Evolutionary conservation across 331 rosid species (phyloP).

Genomic region (Erythrophleum ivorense): DNA sequence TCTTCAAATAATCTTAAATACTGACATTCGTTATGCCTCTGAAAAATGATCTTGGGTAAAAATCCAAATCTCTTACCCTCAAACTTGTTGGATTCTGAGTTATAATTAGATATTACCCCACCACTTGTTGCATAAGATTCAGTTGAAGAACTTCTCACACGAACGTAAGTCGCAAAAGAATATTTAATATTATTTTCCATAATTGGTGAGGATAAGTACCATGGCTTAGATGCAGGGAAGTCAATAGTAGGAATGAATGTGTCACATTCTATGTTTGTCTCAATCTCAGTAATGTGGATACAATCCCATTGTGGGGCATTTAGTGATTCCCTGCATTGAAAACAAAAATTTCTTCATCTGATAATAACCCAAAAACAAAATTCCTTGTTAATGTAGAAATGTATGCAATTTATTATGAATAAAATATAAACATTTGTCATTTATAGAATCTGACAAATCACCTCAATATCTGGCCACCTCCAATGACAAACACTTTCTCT

Average conservation of each 20-base stretch:
- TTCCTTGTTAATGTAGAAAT: not conserved
- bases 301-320: conserved; percentile 63
- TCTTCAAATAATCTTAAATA: conserved; percentile 65
- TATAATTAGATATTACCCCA: conserved; percentile 7
- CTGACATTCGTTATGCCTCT: conserved; percentile 56
- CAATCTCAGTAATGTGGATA: conserved; percentile 68
- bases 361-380: not conserved
- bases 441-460: conserved; percentile 5
- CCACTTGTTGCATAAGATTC: not conserved
- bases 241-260: no score
- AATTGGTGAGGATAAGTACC: conserved; percentile 62
- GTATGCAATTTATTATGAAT: not conserved
- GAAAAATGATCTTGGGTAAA: conserved; percentile 61
- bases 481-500: conserved; percentile 65
- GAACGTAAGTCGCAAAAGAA: conserved; percentile 58
- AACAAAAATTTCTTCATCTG: not conserved
- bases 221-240: conserved; percentile 57
- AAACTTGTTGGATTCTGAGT: conserved; percentile 35
- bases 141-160: conserved; percentile 50
- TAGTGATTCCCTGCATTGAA: conserved; percentile 60
- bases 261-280: conserved; percentile 60
- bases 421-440: not conserved
- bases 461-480: conserved; percentile 75
- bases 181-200: conserved; percentile 55
- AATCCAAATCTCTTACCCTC: conserved; percentile 59